phyloP scores from a whole-genome alignment of 2,329 filamentous ascomycete species.

The Leptographium procerum region DNA sequence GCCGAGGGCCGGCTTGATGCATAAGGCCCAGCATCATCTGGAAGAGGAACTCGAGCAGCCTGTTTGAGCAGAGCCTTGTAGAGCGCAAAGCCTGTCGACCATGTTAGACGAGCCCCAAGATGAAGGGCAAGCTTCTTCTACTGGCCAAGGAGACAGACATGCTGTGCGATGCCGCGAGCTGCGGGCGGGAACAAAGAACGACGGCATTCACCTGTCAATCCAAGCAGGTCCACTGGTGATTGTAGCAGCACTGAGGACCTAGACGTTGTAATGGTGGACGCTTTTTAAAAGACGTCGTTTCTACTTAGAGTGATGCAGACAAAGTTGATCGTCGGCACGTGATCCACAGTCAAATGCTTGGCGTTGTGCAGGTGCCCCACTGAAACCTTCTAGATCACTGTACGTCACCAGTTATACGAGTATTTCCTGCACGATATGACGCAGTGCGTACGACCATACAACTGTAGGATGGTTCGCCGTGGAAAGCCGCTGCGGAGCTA shows the following conservation, averaged over 20 bases:
- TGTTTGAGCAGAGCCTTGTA: constrained; percentile 58
- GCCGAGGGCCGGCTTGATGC: constrained; percentile 14
- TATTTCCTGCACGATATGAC: background rate
- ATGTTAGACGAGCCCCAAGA: background rate
- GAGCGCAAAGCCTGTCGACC: constrained; percentile 49
- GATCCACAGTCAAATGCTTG: background rate
- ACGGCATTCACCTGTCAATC: constrained; percentile 22
- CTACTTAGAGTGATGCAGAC: background rate
- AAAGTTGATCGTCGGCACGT: background rate
- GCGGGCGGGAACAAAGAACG: constrained; percentile 34
- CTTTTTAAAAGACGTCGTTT: background rate
- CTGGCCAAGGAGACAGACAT: constrained; percentile 21
- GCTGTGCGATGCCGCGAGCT: constrained; percentile 42
- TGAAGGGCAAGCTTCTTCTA: background rate
- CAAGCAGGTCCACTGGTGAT: background rate
- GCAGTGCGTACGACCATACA: background rate
- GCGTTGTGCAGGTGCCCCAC: background rate
- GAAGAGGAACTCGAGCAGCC: constrained; percentile 40
- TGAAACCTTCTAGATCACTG: background rate
- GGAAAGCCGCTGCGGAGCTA: background rate
- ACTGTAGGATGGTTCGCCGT: too few species aligned
- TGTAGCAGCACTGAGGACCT: background rate
- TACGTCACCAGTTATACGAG: background rate
- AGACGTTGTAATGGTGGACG: background rate
- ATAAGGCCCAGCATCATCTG: constrained; percentile 28